Conservation (phyloP, 306 rosid genomes). For the Casuarina cunninghamiana region DNA sequence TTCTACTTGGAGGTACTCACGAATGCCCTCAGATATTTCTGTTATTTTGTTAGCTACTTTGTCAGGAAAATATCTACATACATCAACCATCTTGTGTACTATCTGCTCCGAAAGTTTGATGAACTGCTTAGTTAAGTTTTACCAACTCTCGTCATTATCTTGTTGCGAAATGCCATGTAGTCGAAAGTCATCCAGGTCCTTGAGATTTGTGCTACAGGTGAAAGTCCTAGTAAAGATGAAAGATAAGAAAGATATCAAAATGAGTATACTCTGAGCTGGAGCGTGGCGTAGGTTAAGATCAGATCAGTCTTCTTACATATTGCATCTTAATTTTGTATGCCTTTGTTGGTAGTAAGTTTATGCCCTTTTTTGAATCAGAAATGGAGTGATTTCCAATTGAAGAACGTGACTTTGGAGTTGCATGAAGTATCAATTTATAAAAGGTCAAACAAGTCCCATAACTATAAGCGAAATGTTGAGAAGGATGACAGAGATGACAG, state of each 20-base stretch:
- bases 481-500: slow-evolving; percentile 8
- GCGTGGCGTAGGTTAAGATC: background rate
- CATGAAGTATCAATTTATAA: background rate
- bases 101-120: background rate
- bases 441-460: background rate
- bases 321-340: background rate
- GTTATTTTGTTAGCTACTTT: background rate
- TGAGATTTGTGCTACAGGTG: background rate
- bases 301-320: background rate
- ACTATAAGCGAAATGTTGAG: background rate
- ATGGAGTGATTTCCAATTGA: slow-evolving; percentile 9
- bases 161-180: background rate
- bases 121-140: background rate
- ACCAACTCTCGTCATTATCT: background rate
- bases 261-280: background rate
- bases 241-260: background rate
- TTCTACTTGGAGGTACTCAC: slow-evolving; percentile 33
- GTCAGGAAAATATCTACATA: background rate
- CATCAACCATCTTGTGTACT: background rate
- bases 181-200: background rate
- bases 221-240: background rate
- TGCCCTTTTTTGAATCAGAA: background rate
- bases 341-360: background rate
- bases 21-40: background rate
- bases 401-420: slow-evolving; percentile 25